These are phyloP conservation scores for Singerocomus rubriflavus DNA, from an alignment of 1,284 basidiomycete species.

Conservation along the genomic window DNA sequence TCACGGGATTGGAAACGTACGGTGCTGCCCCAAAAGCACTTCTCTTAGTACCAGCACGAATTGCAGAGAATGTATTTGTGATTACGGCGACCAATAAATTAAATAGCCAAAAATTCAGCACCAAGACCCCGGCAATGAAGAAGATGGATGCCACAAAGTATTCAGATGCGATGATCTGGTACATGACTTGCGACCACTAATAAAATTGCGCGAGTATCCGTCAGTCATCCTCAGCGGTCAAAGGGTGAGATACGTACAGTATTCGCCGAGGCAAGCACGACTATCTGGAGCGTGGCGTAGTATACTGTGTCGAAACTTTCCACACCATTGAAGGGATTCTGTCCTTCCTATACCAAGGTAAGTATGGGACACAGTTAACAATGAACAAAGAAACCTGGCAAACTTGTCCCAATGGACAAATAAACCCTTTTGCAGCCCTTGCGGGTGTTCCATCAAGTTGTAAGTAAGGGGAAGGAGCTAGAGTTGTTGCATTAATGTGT, in stretches of 20 bases:
- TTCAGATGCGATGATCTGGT: slow-evolving; percentile 88
- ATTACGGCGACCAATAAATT: slow-evolving; percentile 97
- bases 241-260: slow-evolving; percentile 45
- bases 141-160: slow-evolving; percentile 86
- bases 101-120: slow-evolving; percentile 93
- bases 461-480: slow-evolving; percentile 49
- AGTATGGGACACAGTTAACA: background rate
- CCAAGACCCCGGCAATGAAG: slow-evolving; percentile 81
- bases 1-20: slow-evolving; percentile 37
- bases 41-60: slow-evolving; percentile 84
- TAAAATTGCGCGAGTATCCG: background rate
- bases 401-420: slow-evolving; percentile 79
- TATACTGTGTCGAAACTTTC: slow-evolving; percentile 93
- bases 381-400: slow-evolving; percentile 54
- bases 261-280: slow-evolving; percentile 82
- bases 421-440: slow-evolving; percentile 61
- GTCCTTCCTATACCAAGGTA: slow-evolving; percentile 45
- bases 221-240: background rate
- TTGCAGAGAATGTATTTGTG: slow-evolving; percentile 91
- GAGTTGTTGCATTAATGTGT: slow-evolving; percentile 57
- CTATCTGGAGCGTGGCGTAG: slow-evolving; percentile 77
- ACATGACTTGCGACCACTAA: slow-evolving; percentile 84
- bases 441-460: slow-evolving; percentile 37
- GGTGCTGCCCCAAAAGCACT: slow-evolving; percentile 89
- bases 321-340: slow-evolving; percentile 68